Evolutionary conservation across 306 rosid species (phyloP).

Genomic region (Malus orientalis): DNA sequence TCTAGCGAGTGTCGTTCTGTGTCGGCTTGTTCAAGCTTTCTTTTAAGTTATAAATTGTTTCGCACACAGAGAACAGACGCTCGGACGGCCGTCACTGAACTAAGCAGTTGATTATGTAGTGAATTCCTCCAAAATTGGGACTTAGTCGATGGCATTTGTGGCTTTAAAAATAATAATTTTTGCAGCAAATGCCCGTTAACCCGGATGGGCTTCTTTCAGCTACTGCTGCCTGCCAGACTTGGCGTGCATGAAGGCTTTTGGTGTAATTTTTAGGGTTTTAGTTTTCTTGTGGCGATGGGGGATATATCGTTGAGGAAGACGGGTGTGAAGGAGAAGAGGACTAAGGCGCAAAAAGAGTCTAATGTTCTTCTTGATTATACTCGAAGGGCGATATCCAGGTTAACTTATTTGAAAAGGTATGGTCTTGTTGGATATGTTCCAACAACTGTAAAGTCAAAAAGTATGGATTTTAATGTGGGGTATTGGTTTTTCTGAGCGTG

Average conservation of each 20-base stretch:
- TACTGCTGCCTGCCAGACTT: no score
- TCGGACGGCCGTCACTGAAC: not conserved
- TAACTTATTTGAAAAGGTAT: slow-evolving; percentile 85
- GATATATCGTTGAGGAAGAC: slow-evolving; percentile 84
- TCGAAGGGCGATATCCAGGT: slow-evolving; percentile 78
- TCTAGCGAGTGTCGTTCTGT: not conserved
- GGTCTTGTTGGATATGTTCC: not conserved
- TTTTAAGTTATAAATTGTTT: no score
- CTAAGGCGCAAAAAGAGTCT: slow-evolving; percentile 70
- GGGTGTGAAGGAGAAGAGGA: slow-evolving; percentile 89
- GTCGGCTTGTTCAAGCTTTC: not conserved
- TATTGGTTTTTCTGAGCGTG: not conserved
- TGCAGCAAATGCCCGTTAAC: no score
- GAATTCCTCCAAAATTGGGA: no score
- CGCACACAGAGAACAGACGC: no score
- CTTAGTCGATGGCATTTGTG: no score
- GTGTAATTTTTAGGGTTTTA: slow-evolving; percentile 5
- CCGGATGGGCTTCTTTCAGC: no score
- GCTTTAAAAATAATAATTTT: no score
- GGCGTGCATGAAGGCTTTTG: not conserved
- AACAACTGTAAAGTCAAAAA: not conserved
- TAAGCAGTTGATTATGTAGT: not conserved
- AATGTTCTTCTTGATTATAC: slow-evolving; percentile 82
- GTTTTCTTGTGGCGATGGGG: slow-evolving; percentile 95
- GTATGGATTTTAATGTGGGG: not conserved